Evolutionary conservation across 1,139 yeast genomes (phyloP).

Genomic region (Zhuliangozyma parablackwelliae): DNA sequence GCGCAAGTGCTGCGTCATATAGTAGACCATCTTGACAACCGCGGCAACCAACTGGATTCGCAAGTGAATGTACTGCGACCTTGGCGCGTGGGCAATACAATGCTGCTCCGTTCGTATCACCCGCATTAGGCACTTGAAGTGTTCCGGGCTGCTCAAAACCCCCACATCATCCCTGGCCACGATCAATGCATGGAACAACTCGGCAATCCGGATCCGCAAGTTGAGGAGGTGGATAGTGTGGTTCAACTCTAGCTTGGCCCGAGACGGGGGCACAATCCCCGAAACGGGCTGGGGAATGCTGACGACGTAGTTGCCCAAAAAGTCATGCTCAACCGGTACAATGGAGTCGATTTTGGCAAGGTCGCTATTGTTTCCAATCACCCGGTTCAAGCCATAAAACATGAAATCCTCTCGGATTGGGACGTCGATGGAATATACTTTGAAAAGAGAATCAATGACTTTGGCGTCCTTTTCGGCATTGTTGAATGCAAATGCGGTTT

Average conservation of each 20-base stretch:
- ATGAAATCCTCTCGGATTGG: constrained; percentile 37
- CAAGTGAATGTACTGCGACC: constrained; percentile 36
- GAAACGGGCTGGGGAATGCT: constrained; percentile 30
- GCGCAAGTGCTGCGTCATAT: constrained; percentile 25
- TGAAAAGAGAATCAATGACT: constrained; percentile 36
- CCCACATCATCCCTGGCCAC: constrained; percentile 26
- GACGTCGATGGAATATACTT: constrained; percentile 36
- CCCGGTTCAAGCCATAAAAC: constrained; percentile 51
- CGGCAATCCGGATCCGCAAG: constrained; percentile 37
- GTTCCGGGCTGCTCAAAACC: constrained; percentile 30
- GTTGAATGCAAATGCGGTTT: constrained; percentile 20
- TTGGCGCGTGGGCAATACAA: constrained; percentile 41
- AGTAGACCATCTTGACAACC: constrained; percentile 28
- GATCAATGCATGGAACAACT: constrained; percentile 41
- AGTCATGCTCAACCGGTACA: constrained; percentile 25
- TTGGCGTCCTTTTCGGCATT: constrained; percentile 14
- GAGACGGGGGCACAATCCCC: no score
- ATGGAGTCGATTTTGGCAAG: constrained; percentile 27
- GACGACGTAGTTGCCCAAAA: constrained; percentile 22
- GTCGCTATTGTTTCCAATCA: constrained; percentile 49
- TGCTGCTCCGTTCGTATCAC: constrained; percentile 52
- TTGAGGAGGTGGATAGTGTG: constrained; percentile 44
- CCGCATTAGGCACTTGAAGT: constrained; percentile 41
- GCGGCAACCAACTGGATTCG: constrained; percentile 43
- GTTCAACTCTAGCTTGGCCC: background rate